Base-by-base conservation (phyloP, 2,329 filamentous ascomycete genomes). In the Arthrobotrys sphaeroides region DNA sequence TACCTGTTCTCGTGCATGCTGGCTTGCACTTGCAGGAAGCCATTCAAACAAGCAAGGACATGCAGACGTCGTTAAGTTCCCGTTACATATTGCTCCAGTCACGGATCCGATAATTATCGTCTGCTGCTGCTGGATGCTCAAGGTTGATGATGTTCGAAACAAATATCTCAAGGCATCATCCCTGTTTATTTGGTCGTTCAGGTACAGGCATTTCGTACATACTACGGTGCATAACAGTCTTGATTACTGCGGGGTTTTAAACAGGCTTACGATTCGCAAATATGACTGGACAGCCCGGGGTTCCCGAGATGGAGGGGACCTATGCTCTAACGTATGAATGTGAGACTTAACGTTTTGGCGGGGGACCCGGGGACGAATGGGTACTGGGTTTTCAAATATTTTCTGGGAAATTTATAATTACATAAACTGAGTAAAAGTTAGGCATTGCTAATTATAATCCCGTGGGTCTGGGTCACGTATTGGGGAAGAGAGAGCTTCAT, bases 31-130 rank as follows among this genome's bases (percentile, higher is more conserved):
- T 33, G n/a, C 47, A 36, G 51, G 16, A 38, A 31, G 38, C 28
- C 7, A 40, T 40, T 40, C 12, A 40, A 40, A n/a, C n/a, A n/a
- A n/a, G n/a, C 36, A 55, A 55, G 51, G 51, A 24, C 51, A 55
- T 55, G 51, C 51, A 4, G 9, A 28, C n/a, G 18, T 55, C 47
- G 31, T 38, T 24, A 55, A 26, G 10, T 10, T 43, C 16, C 18
- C 18, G 18, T n/a, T 33, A 20, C 16, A 55, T 55, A 55, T 55
- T 55, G 51, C 51, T 55, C 38, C 51, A 55, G 31, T 38, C 31
- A 36, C 51, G 51, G 51, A 36, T 55, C 51, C 31, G 31, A 55
- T 5, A 13, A 24, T 55, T 55, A 13, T n/a, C n/a, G n/a, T n/a
- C n/a, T n/a, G 2, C n/a, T 38, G 51, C 31, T 47, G 12, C 13